phyloP scores from a whole-genome alignment of 192 early-diverging fungal species.

The Chytriomyces sp. region DNA sequence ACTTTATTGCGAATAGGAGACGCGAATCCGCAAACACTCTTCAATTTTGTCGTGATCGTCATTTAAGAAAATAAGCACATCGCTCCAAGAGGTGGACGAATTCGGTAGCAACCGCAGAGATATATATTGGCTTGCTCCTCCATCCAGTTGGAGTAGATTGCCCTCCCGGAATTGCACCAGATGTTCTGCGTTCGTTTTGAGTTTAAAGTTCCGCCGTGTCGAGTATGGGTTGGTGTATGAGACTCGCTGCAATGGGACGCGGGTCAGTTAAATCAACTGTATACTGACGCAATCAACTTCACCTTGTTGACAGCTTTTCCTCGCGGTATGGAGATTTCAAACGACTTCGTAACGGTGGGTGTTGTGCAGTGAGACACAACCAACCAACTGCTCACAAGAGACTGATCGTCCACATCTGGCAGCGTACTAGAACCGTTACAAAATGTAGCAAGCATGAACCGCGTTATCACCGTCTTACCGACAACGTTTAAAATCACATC shows the following conservation, averaged over 20 bases:
- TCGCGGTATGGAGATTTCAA: conserved; percentile 50
- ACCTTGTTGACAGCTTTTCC: conserved; percentile 53
- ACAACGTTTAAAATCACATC: conserved; percentile 49
- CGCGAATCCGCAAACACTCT: conserved; percentile 54
- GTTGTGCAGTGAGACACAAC: conserved; percentile 44
- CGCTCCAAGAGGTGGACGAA: conserved; percentile 1
- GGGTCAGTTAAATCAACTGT: background rate
- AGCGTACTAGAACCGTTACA: conserved; percentile 15
- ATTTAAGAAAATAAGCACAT: conserved; percentile 58
- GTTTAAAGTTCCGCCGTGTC: conserved; percentile 41
- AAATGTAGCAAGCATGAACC: background rate
- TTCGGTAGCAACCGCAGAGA: conserved; percentile 47
- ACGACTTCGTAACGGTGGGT: conserved; percentile 56
- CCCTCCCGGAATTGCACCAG: conserved; percentile 54
- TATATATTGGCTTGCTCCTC: conserved; percentile 53
- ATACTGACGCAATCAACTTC: background rate
- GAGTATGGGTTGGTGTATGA: conserved; percentile 62
- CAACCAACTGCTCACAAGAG: conserved; percentile 49
- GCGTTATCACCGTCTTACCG: conserved; percentile 40
- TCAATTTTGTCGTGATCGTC: conserved; percentile 57
- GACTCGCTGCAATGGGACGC: conserved; percentile 43
- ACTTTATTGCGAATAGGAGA: conserved; percentile 40
- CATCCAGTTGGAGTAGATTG: conserved; percentile 40
- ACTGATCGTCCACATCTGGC: conserved; percentile 46
- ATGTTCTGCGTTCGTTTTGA: conserved; percentile 48